Conservation (phyloP, 768 basidiomycete species). For the Serpula lacrymans region DNA sequence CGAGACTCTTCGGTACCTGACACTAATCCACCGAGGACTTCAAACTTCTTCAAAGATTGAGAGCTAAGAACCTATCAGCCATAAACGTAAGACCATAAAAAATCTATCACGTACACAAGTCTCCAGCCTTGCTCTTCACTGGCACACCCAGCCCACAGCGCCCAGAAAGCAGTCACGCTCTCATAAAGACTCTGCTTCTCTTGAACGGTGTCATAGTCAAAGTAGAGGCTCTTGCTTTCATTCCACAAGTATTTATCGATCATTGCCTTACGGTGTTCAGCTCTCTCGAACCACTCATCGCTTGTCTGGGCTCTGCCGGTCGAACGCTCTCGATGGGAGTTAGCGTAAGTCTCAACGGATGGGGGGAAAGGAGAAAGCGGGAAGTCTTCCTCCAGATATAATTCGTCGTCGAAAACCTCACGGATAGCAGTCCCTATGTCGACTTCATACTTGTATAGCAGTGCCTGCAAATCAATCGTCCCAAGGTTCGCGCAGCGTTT, state of each 20-base stretch:
- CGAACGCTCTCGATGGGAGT: constrained; percentile 57
- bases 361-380: constrained; percentile 90
- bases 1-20: constrained; percentile 96
- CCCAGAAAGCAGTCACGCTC: constrained; percentile 95
- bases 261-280: constrained; percentile 74
- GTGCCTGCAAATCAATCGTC: constrained; percentile 92
- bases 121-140: constrained; percentile 94
- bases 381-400: constrained; percentile 93
- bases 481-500: constrained; percentile 96
- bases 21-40: constrained; percentile 91
- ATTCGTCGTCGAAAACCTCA: constrained; percentile 89
- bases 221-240: constrained; percentile 90
- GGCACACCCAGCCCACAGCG: constrained; percentile 96
- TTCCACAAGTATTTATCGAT: constrained; percentile 98
- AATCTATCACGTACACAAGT: constrained; percentile 67
- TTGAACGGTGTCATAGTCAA: constrained; percentile 92
- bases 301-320: constrained; percentile 62
- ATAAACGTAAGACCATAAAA: background rate
- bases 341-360: constrained; percentile 64
- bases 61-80: constrained; percentile 44
- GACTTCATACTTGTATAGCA: constrained; percentile 97
- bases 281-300: constrained; percentile 91
- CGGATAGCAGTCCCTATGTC: constrained; percentile 98
- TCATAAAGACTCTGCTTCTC: constrained; percentile 93
- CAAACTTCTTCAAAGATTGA: constrained; percentile 89